These are phyloP conservation scores for Hanseniaspora gamundiae DNA, from an alignment of 1,139 yeast species.

Conservation along the genomic window DNA sequence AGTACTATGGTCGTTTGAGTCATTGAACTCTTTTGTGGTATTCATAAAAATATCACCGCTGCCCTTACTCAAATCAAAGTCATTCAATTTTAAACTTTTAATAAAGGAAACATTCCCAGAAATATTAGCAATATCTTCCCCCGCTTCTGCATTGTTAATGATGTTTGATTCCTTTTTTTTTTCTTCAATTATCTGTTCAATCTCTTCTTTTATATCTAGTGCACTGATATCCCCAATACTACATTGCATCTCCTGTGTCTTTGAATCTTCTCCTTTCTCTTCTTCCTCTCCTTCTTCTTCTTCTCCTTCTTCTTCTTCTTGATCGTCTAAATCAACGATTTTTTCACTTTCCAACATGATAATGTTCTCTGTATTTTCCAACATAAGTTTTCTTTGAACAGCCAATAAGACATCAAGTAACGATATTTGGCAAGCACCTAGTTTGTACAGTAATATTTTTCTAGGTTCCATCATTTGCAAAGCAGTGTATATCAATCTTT, in stretches of 20 bases:
- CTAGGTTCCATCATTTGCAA: slow-evolving; percentile 13
- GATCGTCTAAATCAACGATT: too few species aligned
- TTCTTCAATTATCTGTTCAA: neutral
- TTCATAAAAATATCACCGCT: neutral
- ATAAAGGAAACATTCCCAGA: neutral
- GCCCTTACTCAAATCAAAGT: neutral
- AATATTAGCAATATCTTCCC: neutral
- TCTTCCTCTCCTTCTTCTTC: too few species aligned
- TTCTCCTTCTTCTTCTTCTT: too few species aligned
- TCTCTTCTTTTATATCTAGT: neutral
- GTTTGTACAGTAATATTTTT: slow-evolving; percentile 9
- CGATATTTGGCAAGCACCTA: slow-evolving; percentile 11
- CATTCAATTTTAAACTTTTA: neutral
- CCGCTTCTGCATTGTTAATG: neutral
- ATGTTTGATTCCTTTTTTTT: too few species aligned
- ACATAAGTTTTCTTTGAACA: slow-evolving; percentile 9
- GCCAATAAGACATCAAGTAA: slow-evolving; percentile 11
- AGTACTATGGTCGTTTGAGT: slow-evolving; percentile 1
- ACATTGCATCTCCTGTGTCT: neutral
- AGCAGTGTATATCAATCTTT: slow-evolving; percentile 13
- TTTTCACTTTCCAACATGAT: neutral
- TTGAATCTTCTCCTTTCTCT: neutral
- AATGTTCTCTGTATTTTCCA: neutral
- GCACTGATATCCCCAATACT: neutral
- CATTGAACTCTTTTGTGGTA: neutral